Evolutionary conservation across 768 basidiomycete species (phyloP), one percentile per base, ranked within the genome.

Genomic region (Steccherinum ochraceum): DNA sequence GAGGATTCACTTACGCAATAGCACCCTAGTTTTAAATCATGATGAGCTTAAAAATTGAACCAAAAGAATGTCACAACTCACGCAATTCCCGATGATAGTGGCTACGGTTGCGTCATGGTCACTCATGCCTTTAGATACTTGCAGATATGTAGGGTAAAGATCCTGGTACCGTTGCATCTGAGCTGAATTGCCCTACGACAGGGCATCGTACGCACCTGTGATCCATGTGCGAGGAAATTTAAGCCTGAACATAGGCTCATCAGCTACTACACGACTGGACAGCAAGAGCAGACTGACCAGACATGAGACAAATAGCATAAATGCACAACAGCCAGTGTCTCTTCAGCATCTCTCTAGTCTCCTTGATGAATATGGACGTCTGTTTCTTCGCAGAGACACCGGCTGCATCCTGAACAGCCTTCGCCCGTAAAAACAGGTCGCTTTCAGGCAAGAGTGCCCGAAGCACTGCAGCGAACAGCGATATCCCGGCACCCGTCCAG

Each of bases 281-380:
- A 52, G 40, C 13, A 25, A 48, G 25, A 18, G 24, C 26, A 11
- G 12, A n/a, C 27, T 5, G 24, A 71, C 71, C 72, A 1, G 84
- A 82, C 87, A 93, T 89, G 49, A 93, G 75, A 44, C 92, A 68
- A 18, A 93, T 77, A 1, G 87, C 86, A 60, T 93, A 94, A 45
- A 93, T 81, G 62, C 87, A 91, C 27, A 88, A 63, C 12, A 81
- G 56, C 92, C 91, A 95, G 62, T 96, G 89, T 12, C 60, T 66
- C 70, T 79, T 89, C 24, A 94, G 68, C 90, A 94, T 95, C 49
- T 69, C 70, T 52, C 76, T 73, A 0, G 82, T 80, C 66, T 93
- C 90, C 46, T 66, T 73, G 7, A 93, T 25, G 75, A 97, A 96
- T 1, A 80, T 64, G 62, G 69, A 73, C 1, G 85, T 85, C 73